These are phyloP conservation scores for Triticum turgidum DNA, from an alignment of 176 grass and related monocot species.

Conservation along the genomic window DNA sequence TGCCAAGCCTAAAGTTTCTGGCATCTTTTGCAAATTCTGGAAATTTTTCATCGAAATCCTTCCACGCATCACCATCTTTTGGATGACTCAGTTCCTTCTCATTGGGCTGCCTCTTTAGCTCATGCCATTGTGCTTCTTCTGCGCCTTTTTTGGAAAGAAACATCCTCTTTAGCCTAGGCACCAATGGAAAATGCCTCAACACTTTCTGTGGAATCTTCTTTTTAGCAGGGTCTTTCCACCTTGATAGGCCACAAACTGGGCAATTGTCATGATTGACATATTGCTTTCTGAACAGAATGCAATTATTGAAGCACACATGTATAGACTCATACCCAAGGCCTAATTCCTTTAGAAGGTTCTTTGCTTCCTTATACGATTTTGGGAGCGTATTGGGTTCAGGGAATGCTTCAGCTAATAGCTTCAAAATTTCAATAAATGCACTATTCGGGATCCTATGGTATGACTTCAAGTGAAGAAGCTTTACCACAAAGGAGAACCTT, in stretches of 20 bases:
- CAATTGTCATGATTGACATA: neutral
- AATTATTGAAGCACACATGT: slow-evolving; percentile 7
- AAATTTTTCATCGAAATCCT: neutral
- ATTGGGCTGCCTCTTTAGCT: neutral
- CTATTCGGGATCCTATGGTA: too few species aligned
- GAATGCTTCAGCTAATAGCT: too few species aligned
- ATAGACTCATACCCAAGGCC: neutral
- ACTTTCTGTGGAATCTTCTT: neutral
- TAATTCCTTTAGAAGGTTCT: neutral
- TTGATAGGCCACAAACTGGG: neutral
- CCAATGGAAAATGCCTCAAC: neutral
- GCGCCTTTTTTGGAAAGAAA: neutral
- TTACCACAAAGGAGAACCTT: too few species aligned
- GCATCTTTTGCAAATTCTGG: neutral
- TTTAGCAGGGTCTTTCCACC: neutral
- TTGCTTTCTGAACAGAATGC: neutral
- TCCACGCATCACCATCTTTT: neutral
- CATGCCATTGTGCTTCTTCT: neutral
- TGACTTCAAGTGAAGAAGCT: too few species aligned
- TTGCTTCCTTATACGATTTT: neutral
- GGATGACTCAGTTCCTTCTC: neutral
- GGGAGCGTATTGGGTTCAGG: too few species aligned
- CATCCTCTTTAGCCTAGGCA: neutral
- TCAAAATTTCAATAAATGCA: too few species aligned
- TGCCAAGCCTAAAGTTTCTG: neutral